phyloP scores from a whole-genome alignment of 2,329 filamentous ascomycete species.

The Pestalotiopsis sp. region DNA sequence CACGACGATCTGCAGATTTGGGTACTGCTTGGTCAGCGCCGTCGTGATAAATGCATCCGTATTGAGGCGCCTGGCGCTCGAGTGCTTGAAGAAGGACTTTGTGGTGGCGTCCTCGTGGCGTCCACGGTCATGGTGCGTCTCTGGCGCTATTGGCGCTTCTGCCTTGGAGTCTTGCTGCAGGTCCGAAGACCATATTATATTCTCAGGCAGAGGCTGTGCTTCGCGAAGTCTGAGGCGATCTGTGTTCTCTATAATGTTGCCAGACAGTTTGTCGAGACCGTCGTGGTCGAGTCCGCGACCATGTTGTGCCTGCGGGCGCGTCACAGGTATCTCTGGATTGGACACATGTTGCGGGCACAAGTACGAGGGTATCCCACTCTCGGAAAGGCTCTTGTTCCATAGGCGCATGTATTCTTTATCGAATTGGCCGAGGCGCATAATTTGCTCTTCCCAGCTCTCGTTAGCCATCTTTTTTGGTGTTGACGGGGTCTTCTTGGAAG shows the following conservation, averaged over 20 bases:
- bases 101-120: constrained; percentile 19
- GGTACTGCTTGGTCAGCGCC: constrained; percentile 45
- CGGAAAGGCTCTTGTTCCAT: no score
- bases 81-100: constrained; percentile 42
- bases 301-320: no score
- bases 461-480: not conserved
- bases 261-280: no score
- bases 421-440: no score
- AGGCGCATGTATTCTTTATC: no score
- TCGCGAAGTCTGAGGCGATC: no score
- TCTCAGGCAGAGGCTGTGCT: no score
- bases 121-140: not conserved
- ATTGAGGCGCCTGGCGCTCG: constrained; percentile 41
- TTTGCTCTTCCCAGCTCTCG: not conserved
- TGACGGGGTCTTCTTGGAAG: not conserved
- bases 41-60: constrained; percentile 46
- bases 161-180: not conserved
- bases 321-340: no score
- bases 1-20: constrained; percentile 43
- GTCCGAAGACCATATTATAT: not conserved
- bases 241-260: no score
- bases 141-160: not conserved
- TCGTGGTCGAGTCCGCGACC: no score
- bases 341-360: no score
- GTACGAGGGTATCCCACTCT: not conserved